Conservation (phyloP, 2,329 filamentous ascomycete genomes). For the Hypomyces rosellus region DNA sequence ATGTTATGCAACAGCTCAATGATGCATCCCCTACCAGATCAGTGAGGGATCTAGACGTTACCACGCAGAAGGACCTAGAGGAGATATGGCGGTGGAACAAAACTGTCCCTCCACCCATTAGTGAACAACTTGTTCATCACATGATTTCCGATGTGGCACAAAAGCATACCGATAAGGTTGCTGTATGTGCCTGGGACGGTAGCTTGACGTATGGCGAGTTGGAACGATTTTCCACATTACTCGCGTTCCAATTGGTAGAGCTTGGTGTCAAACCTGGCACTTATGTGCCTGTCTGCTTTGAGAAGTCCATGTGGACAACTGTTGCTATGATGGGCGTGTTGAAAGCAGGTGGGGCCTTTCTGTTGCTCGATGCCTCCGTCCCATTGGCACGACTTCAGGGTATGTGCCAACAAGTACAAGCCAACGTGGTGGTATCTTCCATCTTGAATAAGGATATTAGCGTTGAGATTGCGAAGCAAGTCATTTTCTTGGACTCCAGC, state of each 20-base stretch:
- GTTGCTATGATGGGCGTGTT: conserved; percentile 21
- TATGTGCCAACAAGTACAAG: neutral
- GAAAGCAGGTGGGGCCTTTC: neutral
- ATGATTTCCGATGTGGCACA: conserved; percentile 15
- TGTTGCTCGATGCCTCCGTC: neutral
- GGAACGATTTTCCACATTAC: conserved; percentile 13
- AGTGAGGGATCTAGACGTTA: neutral
- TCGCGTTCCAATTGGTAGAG: neutral
- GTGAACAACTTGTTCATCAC: conserved; percentile 4
- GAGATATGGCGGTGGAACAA: too few species aligned
- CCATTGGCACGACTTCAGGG: too few species aligned
- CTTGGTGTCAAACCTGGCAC: conserved; percentile 18
- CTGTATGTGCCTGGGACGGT: conserved; percentile 13
- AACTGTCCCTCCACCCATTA: too few species aligned
- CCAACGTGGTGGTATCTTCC: neutral
- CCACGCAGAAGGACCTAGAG: too few species aligned
- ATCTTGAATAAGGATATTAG: too few species aligned
- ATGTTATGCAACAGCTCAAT: neutral
- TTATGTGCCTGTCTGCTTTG: neutral
- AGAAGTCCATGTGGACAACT: conserved; percentile 15
- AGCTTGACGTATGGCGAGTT: conserved; percentile 20
- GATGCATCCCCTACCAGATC: neutral
- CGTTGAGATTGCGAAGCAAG: too few species aligned
- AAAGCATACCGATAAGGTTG: conserved; percentile 5
- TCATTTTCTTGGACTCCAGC: neutral